A percentile compares a stretch with the other conserved stretches of the same genome.
phyloP scores from a whole-genome alignment of 495 filamentous ascomycete species.

The Immersiella caudata region DNA sequence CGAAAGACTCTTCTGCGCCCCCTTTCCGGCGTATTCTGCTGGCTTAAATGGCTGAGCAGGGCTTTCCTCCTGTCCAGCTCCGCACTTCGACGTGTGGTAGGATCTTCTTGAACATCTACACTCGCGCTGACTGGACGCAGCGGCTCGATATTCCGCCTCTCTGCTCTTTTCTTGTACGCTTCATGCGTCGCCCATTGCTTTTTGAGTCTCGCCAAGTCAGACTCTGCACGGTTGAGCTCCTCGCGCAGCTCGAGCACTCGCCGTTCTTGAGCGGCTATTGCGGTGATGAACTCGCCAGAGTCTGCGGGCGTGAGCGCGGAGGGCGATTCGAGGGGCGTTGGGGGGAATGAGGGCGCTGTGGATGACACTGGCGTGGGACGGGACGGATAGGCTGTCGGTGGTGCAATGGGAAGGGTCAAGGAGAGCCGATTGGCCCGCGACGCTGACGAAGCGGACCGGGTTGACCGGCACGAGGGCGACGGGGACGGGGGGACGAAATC shows the following conservation, averaged over 20 bases:
- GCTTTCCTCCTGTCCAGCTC: constrained; percentile 66
- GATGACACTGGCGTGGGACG: constrained; percentile 49
- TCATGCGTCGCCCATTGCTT: constrained; percentile 80
- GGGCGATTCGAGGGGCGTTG: constrained; percentile 49
- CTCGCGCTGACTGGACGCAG: constrained; percentile 44
- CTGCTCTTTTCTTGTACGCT: constrained; percentile 72
- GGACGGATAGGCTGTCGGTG: constrained; percentile 43
- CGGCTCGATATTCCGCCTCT: constrained; percentile 60
- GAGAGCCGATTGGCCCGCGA: constrained; percentile 75
- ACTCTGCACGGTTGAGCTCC: constrained; percentile 79
- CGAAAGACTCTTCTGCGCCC: constrained; percentile 53
- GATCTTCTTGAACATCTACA: constrained; percentile 40
- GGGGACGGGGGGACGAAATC: constrained; percentile 30
- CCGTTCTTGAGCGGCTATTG: constrained; percentile 91
- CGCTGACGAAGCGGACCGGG: constrained; percentile 55
- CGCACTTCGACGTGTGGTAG: constrained; percentile 40
- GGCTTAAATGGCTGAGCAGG: constrained; percentile 56
- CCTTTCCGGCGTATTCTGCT: constrained; percentile 42
- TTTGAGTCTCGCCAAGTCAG: constrained; percentile 75
- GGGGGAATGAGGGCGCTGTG: constrained; percentile 46
- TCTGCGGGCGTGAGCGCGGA: constrained; percentile 60
- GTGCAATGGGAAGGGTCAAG: constrained; percentile 73
- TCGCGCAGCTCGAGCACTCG: constrained; percentile 88
- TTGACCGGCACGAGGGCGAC: constrained; percentile 40
- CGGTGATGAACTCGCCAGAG: constrained; percentile 76